Base-by-base conservation (phyloP, 306 rosid species). In the Herpetospermum pedunculosum region DNA sequence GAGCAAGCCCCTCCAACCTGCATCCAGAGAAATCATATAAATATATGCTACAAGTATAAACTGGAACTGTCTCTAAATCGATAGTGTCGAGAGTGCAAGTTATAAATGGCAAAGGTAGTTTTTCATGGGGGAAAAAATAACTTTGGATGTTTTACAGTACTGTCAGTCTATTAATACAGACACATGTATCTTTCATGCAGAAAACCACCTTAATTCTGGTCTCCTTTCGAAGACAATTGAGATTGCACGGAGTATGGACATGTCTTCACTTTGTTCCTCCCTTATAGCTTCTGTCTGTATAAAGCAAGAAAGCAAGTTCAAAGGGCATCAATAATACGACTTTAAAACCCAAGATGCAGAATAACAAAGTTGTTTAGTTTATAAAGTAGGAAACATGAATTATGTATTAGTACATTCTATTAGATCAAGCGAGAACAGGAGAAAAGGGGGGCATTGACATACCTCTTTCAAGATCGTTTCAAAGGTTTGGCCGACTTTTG, bases 1-100 rank as follows among this genome's bases (percentile, higher is more conserved):
- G 88, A 29, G 91, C 79, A 73, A 89, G 82, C 62, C 97, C 99
- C 70, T 91, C 97, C 86, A 94, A 79, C 88, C 99, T 94, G 88
- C 77, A 82, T 60, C 57, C 76, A 75, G 53, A 75, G 38, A 50
- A 65, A 37, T 52, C 50, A 47, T 12, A 11, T 74, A 16, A 75
- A 35, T 30, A 75, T 23, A 41, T 11, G 37, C 53, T 23, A 43
- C 18, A 2, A 67, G 5, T 67, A 67, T 11, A 67, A 13, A 41
- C 23, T 23, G 72, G 41, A 67, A 41, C 64, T 28, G 32, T 38
- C n/a, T 11, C 72, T n/a, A 9, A 19, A 23, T 12, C 4, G 35
- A 65, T 21, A 12, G 19, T 37, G 32, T 2, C 4, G 35, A 65
- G 11, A 12, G 19, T 37, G 32, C 1, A 37, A 19, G 29, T 38